Percentiles rank a stretch among this genome's conserved stretches.
Evolutionary conservation across 2,329 filamentous ascomycete genomes (phyloP).

Genomic region (Monascus ruber): DNA sequence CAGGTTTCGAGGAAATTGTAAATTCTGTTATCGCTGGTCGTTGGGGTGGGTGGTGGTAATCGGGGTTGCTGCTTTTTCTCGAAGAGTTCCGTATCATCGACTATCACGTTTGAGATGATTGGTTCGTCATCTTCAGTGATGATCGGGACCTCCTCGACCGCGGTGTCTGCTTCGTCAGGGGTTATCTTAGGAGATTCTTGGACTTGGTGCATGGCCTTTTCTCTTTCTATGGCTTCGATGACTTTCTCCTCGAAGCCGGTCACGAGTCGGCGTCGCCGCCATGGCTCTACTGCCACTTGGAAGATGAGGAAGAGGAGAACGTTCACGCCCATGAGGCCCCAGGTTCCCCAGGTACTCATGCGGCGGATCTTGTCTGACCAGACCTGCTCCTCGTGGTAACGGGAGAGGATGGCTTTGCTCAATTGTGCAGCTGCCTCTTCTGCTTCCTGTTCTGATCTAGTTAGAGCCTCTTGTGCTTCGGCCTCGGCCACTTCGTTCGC

Average conservation of each 20-base stretch:
- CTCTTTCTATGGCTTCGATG: conserved; percentile 57
- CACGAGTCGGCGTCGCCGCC: conserved; percentile 71
- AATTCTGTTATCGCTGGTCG: conserved; percentile 1
- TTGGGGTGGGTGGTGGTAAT: background rate
- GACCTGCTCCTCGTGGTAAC: conserved; percentile 98
- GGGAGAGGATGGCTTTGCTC: conserved; percentile 70
- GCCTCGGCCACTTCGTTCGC: conserved; percentile 77
- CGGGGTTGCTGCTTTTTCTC: background rate
- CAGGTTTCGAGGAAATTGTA: conserved; percentile 7
- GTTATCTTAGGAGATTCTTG: background rate
- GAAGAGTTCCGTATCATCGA: background rate
- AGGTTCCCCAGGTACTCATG: conserved; percentile 97
- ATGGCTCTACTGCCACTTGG: conserved; percentile 85
- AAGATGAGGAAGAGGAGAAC: conserved; percentile 77
- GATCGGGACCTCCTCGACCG: conserved; percentile 1
- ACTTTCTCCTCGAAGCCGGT: conserved; percentile 72
- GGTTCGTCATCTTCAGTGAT: background rate
- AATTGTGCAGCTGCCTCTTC: conserved; percentile 66
- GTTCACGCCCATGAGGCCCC: conserved; percentile 95
- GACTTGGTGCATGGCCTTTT: conserved; percentile 33
- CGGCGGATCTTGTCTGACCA: conserved; percentile 96
- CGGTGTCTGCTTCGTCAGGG: conserved; percentile 1
- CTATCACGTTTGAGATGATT: background rate
- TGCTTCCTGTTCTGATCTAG: conserved; percentile 64
- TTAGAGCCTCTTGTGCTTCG: conserved; percentile 59